Percentiles rank a stretch among this genome's conserved stretches.
Conservation (phyloP, 1,284 basidiomycete species). For the Pascua guehoae region DNA sequence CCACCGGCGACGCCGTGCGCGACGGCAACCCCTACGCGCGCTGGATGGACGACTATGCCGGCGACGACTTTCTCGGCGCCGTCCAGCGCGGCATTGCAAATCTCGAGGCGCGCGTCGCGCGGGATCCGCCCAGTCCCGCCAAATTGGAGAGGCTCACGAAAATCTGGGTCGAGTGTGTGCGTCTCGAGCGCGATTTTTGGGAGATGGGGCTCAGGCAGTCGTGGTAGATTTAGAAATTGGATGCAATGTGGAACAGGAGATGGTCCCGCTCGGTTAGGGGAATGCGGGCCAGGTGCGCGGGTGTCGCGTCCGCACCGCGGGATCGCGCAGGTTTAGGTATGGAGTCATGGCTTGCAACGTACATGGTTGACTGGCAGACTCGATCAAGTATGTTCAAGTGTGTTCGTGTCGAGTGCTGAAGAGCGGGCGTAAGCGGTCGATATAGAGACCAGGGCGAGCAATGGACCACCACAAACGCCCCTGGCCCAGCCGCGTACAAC, state of each 20-base stretch:
- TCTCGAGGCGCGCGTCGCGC: constrained; percentile 60
- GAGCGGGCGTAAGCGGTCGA: too few species aligned
- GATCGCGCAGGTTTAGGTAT: too few species aligned
- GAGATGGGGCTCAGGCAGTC: constrained; percentile 52
- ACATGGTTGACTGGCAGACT: too few species aligned
- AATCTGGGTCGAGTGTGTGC: constrained; percentile 74
- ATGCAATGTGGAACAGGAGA: not conserved
- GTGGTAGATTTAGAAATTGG: constrained; percentile 3
- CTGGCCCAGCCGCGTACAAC: too few species aligned
- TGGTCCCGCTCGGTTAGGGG: not conserved
- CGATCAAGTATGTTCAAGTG: too few species aligned
- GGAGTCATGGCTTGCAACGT: too few species aligned
- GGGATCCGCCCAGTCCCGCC: constrained; percentile 62
- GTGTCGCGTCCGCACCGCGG: too few species aligned
- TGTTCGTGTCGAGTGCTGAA: too few species aligned
- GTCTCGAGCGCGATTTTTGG: constrained; percentile 85
- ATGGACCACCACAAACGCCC: too few species aligned
- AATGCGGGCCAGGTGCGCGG: too few species aligned
- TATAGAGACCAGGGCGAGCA: too few species aligned
- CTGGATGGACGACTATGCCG: constrained; percentile 83
- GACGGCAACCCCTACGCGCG: constrained; percentile 65
- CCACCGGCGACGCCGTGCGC: constrained; percentile 55
- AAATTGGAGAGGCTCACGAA: constrained; percentile 64
- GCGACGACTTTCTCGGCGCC: constrained; percentile 65
- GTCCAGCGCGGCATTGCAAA: constrained; percentile 66